phyloP scores from a whole-genome alignment of 2,329 filamentous ascomycete genomes.

The Aspergillus fumigatiaffinis region DNA sequence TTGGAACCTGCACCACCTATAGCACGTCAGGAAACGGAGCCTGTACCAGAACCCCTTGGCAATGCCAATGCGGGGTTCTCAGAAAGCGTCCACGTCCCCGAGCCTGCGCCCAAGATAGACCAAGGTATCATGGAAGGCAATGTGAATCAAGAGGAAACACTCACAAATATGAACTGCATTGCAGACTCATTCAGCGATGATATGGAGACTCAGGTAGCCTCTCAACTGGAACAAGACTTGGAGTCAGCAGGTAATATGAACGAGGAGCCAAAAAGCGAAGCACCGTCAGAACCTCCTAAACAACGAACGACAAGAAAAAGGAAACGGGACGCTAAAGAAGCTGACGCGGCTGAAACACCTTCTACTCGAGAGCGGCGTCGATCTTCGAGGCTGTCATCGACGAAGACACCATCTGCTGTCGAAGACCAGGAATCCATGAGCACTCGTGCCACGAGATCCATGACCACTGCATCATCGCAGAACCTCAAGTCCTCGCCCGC shows the following conservation, averaged over 20 bases:
- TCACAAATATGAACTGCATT: slow-evolving; percentile 17
- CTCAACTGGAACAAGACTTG: slow-evolving; percentile 44
- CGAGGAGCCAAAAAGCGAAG: slow-evolving; percentile 7
- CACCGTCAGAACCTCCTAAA: slow-evolving; percentile 1
- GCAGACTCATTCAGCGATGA: slow-evolving; percentile 38
- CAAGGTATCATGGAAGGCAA: background rate
- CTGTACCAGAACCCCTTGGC: background rate
- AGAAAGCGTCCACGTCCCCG: background rate
- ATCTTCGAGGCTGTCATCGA: slow-evolving; percentile 23
- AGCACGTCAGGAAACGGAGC: background rate
- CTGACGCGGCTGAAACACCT: slow-evolving; percentile 2
- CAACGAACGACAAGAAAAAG: slow-evolving; percentile 30
- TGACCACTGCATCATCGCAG: slow-evolving; percentile 1
- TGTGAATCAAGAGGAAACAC: background rate
- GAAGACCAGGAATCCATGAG: slow-evolving; percentile 10
- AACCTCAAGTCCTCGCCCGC: slow-evolving; percentile 13
- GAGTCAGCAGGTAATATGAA: slow-evolving; percentile 34
- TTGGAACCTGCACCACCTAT: background rate
- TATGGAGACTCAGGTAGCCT: slow-evolving; percentile 42
- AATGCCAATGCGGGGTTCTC: background rate
- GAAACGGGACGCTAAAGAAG: slow-evolving; percentile 26
- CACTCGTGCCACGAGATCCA: slow-evolving; percentile 13
- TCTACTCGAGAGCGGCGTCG: slow-evolving; percentile 26
- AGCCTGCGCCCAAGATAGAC: background rate
- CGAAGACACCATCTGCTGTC: slow-evolving; percentile 6